Conservation (phyloP, 2,329 filamentous ascomycete genomes). For the Alternaria angustiovoidea region DNA sequence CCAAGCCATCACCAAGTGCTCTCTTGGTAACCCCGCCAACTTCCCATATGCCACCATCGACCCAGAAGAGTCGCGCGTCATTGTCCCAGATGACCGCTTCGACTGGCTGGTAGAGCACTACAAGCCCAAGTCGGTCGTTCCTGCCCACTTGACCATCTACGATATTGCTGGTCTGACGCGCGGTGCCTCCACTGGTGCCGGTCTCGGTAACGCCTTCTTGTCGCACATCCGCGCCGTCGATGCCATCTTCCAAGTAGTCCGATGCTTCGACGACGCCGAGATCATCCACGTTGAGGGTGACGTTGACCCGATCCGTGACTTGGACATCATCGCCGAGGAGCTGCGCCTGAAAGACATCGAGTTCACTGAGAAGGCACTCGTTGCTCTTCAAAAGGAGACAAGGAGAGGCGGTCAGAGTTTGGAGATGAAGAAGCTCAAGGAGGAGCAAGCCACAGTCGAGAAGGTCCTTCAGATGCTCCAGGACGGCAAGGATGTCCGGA, state of each 20-base stretch:
- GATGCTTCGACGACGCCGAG: constrained; percentile 98
- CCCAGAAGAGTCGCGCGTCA: constrained; percentile 95
- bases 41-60: constrained; percentile 99
- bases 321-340: constrained; percentile 97
- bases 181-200: constrained; percentile 95
- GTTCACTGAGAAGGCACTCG: constrained; percentile 94
- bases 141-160: constrained; percentile 96
- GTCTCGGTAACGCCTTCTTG: constrained; percentile 96
- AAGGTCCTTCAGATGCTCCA: constrained; percentile 85
- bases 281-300: constrained; percentile 99
- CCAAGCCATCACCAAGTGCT: constrained; percentile 98
- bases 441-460: constrained; percentile 92
- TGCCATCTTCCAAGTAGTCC: constrained; percentile 96
- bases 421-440: constrained; percentile 96
- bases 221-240: constrained; percentile 98
- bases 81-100: constrained; percentile 94
- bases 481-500: constrained; percentile 91
- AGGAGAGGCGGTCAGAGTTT: constrained; percentile 91
- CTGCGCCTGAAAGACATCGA: constrained; percentile 98
- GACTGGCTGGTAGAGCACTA: constrained; percentile 97
- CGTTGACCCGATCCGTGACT: constrained; percentile 91
- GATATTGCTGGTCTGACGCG: constrained; percentile 97
- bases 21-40: constrained; percentile 97
- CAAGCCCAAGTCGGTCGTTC: constrained; percentile 96
- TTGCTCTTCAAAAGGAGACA: constrained; percentile 92